Conservation (phyloP, 306 rosid species). For the Elaeagnus macrophylla region DNA sequence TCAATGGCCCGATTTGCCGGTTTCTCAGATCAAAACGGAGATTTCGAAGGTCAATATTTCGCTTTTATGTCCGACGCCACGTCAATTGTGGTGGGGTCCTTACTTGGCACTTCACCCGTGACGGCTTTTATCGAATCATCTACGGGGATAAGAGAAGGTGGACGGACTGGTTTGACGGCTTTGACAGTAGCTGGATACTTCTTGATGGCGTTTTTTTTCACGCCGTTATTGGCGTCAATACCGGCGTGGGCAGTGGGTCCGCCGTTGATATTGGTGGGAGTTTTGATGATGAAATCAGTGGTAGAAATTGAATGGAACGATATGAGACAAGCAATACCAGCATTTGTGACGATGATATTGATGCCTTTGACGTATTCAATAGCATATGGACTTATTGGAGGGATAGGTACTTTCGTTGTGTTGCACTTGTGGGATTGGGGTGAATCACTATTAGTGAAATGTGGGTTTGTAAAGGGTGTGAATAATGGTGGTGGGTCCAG, state of each 20-base stretch:
- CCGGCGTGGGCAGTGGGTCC: slow-evolving; percentile 99
- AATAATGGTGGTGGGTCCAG: slow-evolving; percentile 20
- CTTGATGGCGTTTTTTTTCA: slow-evolving; percentile 64
- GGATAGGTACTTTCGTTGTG: slow-evolving; percentile 71
- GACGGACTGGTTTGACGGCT: slow-evolving; percentile 89
- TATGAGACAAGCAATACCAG: slow-evolving; percentile 89
- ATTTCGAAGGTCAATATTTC: slow-evolving; percentile 83
- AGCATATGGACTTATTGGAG: slow-evolving; percentile 83
- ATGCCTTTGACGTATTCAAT: slow-evolving; percentile 91
- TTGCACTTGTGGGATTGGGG: slow-evolving; percentile 73
- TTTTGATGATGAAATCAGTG: slow-evolving; percentile 89
- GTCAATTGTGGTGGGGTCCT: slow-evolving; percentile 78
- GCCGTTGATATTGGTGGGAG: slow-evolving; percentile 88
- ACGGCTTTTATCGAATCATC: slow-evolving; percentile 86
- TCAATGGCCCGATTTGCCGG: slow-evolving; percentile 98
- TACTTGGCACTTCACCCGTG: slow-evolving; percentile 85
- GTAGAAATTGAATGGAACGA: slow-evolving; percentile 89
- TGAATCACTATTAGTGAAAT: slow-evolving; percentile 15
- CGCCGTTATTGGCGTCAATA: slow-evolving; percentile 90
- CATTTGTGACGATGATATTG: slow-evolving; percentile 69
- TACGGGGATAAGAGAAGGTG: slow-evolving; percentile 88
- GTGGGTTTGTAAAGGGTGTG: slow-evolving; percentile 18
- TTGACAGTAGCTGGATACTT: slow-evolving; percentile 63
- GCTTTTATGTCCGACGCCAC: slow-evolving; percentile 97
- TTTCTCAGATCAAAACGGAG: slow-evolving; percentile 53